These are phyloP conservation scores for Phytopythium oedochilum DNA, from an alignment of 352 stramenopile species.

Conservation along the genomic window DNA sequence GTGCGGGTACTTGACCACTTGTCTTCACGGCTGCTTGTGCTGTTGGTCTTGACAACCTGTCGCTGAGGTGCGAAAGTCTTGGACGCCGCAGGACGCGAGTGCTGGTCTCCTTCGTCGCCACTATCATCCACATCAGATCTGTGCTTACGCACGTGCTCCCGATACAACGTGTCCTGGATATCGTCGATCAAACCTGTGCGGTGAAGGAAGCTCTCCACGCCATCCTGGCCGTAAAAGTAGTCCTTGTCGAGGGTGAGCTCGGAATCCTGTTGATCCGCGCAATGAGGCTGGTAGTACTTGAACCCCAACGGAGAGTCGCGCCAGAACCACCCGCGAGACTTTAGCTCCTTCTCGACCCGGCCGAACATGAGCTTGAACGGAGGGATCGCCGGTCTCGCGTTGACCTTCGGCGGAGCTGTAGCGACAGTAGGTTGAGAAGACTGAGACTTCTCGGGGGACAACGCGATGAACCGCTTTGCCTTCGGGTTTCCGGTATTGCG, in stretches of 20 bases:
- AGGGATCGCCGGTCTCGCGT: slow-evolving; percentile 23
- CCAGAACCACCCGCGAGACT: slow-evolving; percentile 63
- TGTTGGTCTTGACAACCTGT: not conserved
- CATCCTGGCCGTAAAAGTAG: slow-evolving; percentile 40
- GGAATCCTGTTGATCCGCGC: slow-evolving; percentile 17
- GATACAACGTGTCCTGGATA: slow-evolving; percentile 32
- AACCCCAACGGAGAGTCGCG: slow-evolving; percentile 28
- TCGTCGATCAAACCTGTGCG: slow-evolving; percentile 29
- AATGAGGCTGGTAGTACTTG: slow-evolving; percentile 54
- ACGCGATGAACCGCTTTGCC: not conserved
- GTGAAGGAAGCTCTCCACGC: slow-evolving; percentile 43
- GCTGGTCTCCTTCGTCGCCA: slow-evolving; percentile 14
- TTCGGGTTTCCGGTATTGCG: not conserved
- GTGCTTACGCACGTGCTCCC: slow-evolving; percentile 26
- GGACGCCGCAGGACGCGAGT: no score
- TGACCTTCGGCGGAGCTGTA: slow-evolving; percentile 1
- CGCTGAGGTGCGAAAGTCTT: slow-evolving; percentile 3
- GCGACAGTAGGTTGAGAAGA: not conserved
- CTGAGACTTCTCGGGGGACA: slow-evolving; percentile 7
- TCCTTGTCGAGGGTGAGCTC: slow-evolving; percentile 27
- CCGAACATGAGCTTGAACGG: slow-evolving; percentile 57
- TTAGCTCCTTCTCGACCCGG: slow-evolving; percentile 54
- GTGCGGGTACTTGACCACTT: not conserved
- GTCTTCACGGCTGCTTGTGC: no score
- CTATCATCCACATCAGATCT: slow-evolving; percentile 9